Percentiles rank a stretch among this genome's conserved stretches.
Evolutionary conservation across 2,329 filamentous ascomycete species (phyloP).

Genomic region (Hortaea werneckii): DNA sequence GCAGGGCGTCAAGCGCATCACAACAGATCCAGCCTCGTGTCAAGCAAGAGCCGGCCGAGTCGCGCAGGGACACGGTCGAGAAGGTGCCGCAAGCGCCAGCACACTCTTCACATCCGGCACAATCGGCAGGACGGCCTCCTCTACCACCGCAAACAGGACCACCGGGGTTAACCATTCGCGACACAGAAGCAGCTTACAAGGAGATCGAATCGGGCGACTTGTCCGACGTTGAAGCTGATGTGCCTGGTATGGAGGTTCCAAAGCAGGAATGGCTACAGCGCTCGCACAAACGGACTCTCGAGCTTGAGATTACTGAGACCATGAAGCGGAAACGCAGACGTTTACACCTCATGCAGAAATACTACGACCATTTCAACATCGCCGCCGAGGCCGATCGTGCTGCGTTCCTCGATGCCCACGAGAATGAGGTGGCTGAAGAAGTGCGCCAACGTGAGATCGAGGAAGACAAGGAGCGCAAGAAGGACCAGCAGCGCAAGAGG

Average conservation of each 20-base stretch:
- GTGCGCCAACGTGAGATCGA: conserved; percentile 83
- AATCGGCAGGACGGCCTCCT: conserved; percentile 1
- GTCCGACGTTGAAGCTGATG: conserved; percentile 49
- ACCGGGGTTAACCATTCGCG: conserved; percentile 28
- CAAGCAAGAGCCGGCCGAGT: conserved; percentile 10
- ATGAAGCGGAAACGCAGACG: conserved; percentile 57
- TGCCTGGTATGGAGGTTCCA: conserved; percentile 40
- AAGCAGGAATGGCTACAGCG: conserved; percentile 44
- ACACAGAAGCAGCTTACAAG: conserved; percentile 49
- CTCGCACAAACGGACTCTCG: conserved; percentile 56
- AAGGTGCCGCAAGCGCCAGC: conserved; percentile 3
- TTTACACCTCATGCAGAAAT: conserved; percentile 44
- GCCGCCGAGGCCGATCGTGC: conserved; percentile 64
- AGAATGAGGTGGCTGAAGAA: conserved; percentile 70
- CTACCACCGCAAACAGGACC: conserved; percentile 22
- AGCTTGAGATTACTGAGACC: conserved; percentile 54
- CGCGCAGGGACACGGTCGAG: neutral
- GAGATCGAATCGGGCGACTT: conserved; percentile 55
- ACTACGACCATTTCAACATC: conserved; percentile 50
- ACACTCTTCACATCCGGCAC: conserved; percentile 1
- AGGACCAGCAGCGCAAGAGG: conserved; percentile 97
- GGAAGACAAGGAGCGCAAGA: conserved; percentile 97
- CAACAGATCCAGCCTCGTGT: conserved; percentile 10
- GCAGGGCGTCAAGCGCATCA: conserved; percentile 18
- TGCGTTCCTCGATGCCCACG: conserved; percentile 66